phyloP scores from a whole-genome alignment of 2,329 filamentous ascomycete genomes.

The Sporothrix variecibatus region DNA sequence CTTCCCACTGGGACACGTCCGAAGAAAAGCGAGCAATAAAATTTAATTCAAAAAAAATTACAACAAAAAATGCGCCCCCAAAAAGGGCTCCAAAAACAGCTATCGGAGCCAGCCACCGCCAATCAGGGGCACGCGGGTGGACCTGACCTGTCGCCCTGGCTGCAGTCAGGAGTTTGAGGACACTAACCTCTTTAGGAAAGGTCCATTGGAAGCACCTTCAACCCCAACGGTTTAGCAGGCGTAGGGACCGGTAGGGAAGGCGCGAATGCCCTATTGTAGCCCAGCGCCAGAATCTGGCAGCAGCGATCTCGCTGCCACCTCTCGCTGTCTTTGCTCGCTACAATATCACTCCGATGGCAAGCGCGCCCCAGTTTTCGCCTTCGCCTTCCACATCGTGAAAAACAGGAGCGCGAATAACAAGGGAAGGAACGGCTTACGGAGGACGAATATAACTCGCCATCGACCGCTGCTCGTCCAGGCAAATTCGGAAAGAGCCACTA shows the following conservation, averaged over 20 bases:
- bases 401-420: constrained; percentile 11
- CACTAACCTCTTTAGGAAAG: constrained; percentile 20
- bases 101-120: constrained; percentile 12
- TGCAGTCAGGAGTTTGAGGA: constrained; percentile 10
- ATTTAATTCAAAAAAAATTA: constrained; percentile 16
- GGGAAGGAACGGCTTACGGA: background rate
- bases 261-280: background rate
- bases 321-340: constrained; percentile 23
- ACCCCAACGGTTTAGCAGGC: constrained; percentile 26
- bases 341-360: constrained; percentile 27
- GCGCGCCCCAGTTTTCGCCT: constrained; percentile 22
- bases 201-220: constrained; percentile 1
- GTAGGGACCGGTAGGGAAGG: background rate
- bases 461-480: background rate
- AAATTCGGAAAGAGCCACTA: background rate
- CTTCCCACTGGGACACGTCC: constrained; percentile 24
- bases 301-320: constrained; percentile 25
- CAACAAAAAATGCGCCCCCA: constrained; percentile 3
- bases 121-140: constrained; percentile 23
- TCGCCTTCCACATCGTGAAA: constrained; percentile 14
- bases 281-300: background rate
- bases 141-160: constrained; percentile 2
- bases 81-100: constrained; percentile 19
- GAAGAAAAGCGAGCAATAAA: constrained; percentile 24
- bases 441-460: constrained; percentile 13